Percentiles rank a stretch among this genome's conserved stretches.
Evolutionary conservation across 768 basidiomycete species (phyloP).

Genomic region (Russula vinacea): DNA sequence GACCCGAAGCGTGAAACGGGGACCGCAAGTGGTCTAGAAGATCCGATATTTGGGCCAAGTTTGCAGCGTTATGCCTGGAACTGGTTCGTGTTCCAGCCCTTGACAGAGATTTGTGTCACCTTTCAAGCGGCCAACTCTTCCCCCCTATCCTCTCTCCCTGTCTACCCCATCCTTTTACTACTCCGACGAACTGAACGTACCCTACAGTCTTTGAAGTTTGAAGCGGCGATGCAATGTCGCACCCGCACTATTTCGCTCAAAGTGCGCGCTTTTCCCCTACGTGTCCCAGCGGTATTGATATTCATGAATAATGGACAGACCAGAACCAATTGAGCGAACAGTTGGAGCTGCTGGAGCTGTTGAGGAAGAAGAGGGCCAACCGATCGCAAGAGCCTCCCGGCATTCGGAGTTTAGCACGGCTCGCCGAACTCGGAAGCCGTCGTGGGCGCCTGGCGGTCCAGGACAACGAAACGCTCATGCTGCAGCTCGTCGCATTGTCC

Average conservation of each 20-base stretch:
- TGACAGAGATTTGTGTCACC: constrained; percentile 1
- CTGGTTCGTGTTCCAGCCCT: constrained; percentile 1
- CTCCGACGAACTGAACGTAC: constrained; percentile 15
- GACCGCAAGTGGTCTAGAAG: constrained; percentile 9
- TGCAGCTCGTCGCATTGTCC: constrained; percentile 25
- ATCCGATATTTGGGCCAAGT: constrained; percentile 10
- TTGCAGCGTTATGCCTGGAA: constrained; percentile 1
- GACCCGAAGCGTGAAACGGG: constrained; percentile 4
- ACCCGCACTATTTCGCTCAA: constrained; percentile 17
- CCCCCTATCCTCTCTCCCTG: constrained; percentile 17
- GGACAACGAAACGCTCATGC: constrained; percentile 22
- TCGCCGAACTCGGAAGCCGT: constrained; percentile 14
- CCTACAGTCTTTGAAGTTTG: background rate
- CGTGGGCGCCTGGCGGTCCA: constrained; percentile 23
- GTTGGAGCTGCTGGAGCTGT: constrained; percentile 19
- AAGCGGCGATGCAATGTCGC: constrained; percentile 26
- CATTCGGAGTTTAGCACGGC: constrained; percentile 8
- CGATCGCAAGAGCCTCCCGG: background rate
- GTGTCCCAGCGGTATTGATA: background rate
- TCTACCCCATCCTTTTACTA: constrained; percentile 9
- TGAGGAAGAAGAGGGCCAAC: constrained; percentile 9
- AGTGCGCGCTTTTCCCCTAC: constrained; percentile 11
- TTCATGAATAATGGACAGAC: background rate
- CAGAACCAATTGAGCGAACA: constrained; percentile 27
- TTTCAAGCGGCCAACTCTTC: constrained; percentile 6